Percentiles rank a stretch among this genome's conserved stretches.
Conservation (phyloP, 148 eudicot genomes). For the Polygonum maritimum region DNA sequence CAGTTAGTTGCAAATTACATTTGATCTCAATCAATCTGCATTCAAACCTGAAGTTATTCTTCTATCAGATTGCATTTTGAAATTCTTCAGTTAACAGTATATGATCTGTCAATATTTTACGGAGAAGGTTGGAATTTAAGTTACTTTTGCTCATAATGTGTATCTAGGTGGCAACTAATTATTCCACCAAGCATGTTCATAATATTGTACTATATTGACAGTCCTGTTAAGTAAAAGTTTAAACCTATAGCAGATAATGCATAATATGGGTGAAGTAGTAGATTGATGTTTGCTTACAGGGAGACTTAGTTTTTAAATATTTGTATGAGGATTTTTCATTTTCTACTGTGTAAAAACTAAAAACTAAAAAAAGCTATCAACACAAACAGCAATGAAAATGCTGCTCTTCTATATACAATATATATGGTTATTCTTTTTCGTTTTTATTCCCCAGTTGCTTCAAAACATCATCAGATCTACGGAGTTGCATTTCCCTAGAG, state of each 20-base stretch:
- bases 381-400: neutral
- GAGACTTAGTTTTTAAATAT: neutral
- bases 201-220: neutral
- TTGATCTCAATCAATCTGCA: neutral
- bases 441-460: conserved; percentile 52
- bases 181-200: neutral
- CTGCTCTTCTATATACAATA: neutral
- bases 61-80: neutral
- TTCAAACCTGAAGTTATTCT: neutral
- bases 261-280: neutral
- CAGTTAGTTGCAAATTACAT: neutral
- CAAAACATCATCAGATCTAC: conserved; percentile 76
- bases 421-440: neutral
- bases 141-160: neutral
- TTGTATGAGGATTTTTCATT: neutral
- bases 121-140: neutral
- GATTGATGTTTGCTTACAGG: neutral
- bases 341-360: neutral
- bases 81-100: neutral
- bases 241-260: neutral
- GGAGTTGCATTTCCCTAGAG: conserved; percentile 71
- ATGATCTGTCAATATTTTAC: neutral
- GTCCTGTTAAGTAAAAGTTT: neutral
- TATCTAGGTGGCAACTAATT: neutral
- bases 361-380: neutral